phyloP scores from a whole-genome alignment of 169 alveolate species.

The Miamiensis avidus region DNA sequence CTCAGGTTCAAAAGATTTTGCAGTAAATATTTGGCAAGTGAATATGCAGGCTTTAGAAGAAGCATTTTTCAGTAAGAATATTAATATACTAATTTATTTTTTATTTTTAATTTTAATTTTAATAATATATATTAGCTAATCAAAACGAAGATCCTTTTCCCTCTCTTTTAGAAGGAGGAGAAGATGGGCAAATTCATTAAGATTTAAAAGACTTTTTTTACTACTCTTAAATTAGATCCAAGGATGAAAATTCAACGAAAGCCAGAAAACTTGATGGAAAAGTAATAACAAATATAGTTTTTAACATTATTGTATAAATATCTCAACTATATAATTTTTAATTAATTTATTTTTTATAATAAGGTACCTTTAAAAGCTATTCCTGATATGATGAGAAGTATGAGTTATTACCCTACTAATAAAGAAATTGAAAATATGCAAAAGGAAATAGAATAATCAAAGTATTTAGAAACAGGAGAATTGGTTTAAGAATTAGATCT shows the following conservation, averaged over 20 bases:
- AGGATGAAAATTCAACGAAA: conserved; percentile 92
- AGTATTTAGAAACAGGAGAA: conserved; percentile 71
- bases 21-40: conserved; percentile 88
- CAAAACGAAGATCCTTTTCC: conserved; percentile 70
- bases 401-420: conserved; percentile 91
- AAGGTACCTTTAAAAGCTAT: conserved; percentile 84
- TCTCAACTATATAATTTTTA: too few relatives aligned
- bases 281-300: neutral
- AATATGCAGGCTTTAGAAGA: conserved; percentile 83
- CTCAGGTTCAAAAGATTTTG: conserved; percentile 88
- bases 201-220: conserved; percentile 91
- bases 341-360: too few relatives aligned
- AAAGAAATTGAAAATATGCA: conserved; percentile 88
- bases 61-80: conserved; percentile 73
- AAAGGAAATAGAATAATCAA: conserved; percentile 80
- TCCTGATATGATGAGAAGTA: conserved; percentile 89
- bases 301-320: too few relatives aligned
- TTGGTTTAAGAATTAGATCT: conserved; percentile 71
- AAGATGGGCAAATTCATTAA: conserved; percentile 82
- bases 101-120: neutral
- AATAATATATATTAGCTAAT: neutral
- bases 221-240: conserved; percentile 89
- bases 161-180: conserved; percentile 84
- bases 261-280: conserved; percentile 86
- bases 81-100: conserved; percentile 43